Evolutionary conservation across 1,284 basidiomycete genomes (phyloP), one percentile per base, ranked within the genome.

Genomic region (Pseudozyma thailandica): DNA sequence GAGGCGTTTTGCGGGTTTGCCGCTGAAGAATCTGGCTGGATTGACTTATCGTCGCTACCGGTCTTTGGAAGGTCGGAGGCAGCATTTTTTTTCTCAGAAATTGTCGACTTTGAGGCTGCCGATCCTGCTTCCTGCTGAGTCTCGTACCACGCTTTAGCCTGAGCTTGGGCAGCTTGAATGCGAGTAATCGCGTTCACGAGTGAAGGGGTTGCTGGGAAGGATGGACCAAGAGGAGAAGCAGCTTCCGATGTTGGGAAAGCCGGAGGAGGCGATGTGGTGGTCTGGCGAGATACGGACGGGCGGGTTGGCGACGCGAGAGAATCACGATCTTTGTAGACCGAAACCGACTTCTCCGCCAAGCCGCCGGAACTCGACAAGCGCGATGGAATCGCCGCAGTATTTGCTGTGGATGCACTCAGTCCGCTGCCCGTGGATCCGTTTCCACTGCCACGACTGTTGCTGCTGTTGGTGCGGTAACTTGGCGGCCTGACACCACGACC

Each of bases 111-210:
- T n/a, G 39, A 9, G 2, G 43, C 20, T 16, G 56, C 35, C 2
- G 63, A 35, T 21, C 18, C 26, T 18, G 46, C 43, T 12, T 52
- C 41, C 50, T 55, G 49, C 3, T 50, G 57, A 26, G 49, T 48
- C 25, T 56, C 58, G 46, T 61, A 61, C 68, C 68, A 71, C 9
- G 68, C 51, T 41, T 63, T 39, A 26, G 77, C 76, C 50, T 77
- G 73, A 21, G 66, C 73, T 52, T 79, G 77, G 23, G 77, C 77
- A 3, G 51, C 53, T 51, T 79, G 77, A 20, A 79, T 79, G 3
- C 77, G 61, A 6, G 63, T 64, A 41, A 79, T 78, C 12, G 77
- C 77, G 31, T 79, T 79, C 25, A 79, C 58, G 2, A 79, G 56
- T 12, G 63, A 70, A 2, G 77, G 77, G 18, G 77, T 79, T 3